Conservation (phyloP, 2,329 filamentous ascomycete genomes). For the Xylariaceae sp. region DNA sequence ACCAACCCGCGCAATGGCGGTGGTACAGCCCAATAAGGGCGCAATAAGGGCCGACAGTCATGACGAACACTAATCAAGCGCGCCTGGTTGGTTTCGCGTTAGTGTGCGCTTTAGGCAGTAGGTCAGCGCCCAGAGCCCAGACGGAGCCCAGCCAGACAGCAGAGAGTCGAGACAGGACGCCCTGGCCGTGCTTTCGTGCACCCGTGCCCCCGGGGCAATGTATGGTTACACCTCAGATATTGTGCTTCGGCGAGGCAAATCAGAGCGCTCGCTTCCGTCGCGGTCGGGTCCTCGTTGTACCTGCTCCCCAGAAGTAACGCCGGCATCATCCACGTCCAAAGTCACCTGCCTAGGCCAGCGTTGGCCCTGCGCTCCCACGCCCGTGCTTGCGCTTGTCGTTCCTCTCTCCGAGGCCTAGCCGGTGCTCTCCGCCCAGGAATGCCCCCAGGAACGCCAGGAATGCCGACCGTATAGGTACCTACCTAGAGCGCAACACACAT, state of each 20-base stretch:
- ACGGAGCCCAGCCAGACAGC: too few species aligned
- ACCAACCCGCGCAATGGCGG: conserved; percentile 14
- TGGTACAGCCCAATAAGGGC: conserved; percentile 4
- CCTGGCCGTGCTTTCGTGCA: too few species aligned
- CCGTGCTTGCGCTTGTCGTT: neutral
- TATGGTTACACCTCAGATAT: too few species aligned
- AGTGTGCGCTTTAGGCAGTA: too few species aligned
- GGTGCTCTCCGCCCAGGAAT: too few species aligned
- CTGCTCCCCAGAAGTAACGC: neutral
- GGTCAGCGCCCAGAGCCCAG: neutral
- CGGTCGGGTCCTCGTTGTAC: too few species aligned
- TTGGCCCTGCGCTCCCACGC: conserved; percentile 1
- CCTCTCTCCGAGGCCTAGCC: neutral
- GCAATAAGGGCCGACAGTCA: neutral
- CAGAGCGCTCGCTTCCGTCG: neutral
- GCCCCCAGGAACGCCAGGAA: too few species aligned
- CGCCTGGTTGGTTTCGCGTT: too few species aligned
- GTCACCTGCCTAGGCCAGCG: conserved; percentile 29
- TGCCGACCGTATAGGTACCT: too few species aligned
- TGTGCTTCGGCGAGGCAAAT: neutral
- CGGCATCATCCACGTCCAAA: conserved; percentile 7
- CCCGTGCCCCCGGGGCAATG: too few species aligned
- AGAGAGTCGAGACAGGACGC: too few species aligned
- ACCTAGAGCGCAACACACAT: too few species aligned
- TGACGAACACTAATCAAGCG: neutral